Base-by-base conservation (phyloP, 2,329 filamentous ascomycete species). In the Alternaria gansuensis region DNA sequence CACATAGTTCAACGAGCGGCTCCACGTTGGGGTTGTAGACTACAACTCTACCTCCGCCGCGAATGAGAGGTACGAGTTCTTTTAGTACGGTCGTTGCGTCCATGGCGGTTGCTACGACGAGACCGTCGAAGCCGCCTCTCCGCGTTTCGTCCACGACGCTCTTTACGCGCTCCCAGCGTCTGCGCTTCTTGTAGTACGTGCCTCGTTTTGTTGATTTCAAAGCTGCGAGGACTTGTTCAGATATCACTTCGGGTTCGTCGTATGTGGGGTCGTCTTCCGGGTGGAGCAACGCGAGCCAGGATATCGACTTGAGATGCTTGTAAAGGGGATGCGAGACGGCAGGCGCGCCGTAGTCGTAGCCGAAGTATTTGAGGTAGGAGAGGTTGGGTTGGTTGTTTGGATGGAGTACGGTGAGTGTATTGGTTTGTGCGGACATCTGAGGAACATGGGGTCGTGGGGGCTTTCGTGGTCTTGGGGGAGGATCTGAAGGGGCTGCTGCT, bases 241-340 rank as follows among this genome's bases (percentile, higher is more conserved):
- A 70, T 1, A 89, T 81, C 0, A 80, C 74, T 0, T 86, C 82
- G 0, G 92, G 90, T 52, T 89, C 85, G 26, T 85, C 84, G 78
- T 96, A 97, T 4, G 90, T 87, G 0, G 85, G 84, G 76, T 98
- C 95, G 29, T 87, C 81, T 34, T 86, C 80, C 0, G 95, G 95
- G 24, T 90, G 84, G 14, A 97, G 81, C 5, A 99, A 86, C 78
- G 98, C 94, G 2, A 99, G 85, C 93, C 94, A 99, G 28, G 92
- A 94, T 29, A 98, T 82, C 5, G 90, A 87, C 70, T 94, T 89
- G 51, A 99, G 86, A 74, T 95, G 89, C 14, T 86, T 89, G 76
- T 90, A 85, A 10, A 99, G 86, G 0, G 95, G 94, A 74, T 98
- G 95, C 0, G 81, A 77, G 24, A 87, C 82, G 13, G 85, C 53